Evolutionary conservation across 331 rosid genomes (phyloP).

Genomic region (Phaseolus coccineus): DNA sequence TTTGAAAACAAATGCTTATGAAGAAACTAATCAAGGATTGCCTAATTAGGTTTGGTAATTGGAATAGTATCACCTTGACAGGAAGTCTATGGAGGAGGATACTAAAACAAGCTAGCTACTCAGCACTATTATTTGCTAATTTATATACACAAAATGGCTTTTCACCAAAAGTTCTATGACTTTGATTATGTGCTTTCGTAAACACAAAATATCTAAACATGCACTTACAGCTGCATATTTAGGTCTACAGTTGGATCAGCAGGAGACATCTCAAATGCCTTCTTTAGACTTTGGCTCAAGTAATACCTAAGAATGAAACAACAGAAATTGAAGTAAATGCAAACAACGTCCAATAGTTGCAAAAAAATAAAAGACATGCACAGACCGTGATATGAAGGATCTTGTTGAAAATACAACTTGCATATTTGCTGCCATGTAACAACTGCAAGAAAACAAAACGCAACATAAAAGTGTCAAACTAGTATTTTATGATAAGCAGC

Average conservation of each 20-base stretch:
- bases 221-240: constrained; percentile 85
- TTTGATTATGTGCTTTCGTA: neutral
- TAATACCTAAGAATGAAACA: constrained; percentile 66
- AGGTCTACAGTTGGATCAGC: constrained; percentile 98
- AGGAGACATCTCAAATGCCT: constrained; percentile 82
- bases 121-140: neutral
- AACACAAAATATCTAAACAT: constrained; percentile 10
- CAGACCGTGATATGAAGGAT: constrained; percentile 71
- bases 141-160: neutral
- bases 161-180: neutral
- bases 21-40: neutral
- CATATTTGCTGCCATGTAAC: constrained; percentile 96
- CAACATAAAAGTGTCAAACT: constrained; percentile 25
- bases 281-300: constrained; percentile 62
- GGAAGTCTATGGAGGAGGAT: neutral
- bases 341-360: neutral
- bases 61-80: neutral
- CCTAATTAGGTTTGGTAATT: neutral
- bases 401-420: constrained; percentile 85
- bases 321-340: constrained; percentile 29
- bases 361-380: constrained; percentile 32
- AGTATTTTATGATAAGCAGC: constrained; percentile 26
- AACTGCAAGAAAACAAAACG: constrained; percentile 69
- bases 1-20: too few relatives aligned
- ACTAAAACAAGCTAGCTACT: constrained; percentile 43